Evolutionary conservation across 805 yeast species (phyloP), one percentile per base, ranked within the genome.

Genomic region (Hanseniaspora pseudoguilliermondii): DNA sequence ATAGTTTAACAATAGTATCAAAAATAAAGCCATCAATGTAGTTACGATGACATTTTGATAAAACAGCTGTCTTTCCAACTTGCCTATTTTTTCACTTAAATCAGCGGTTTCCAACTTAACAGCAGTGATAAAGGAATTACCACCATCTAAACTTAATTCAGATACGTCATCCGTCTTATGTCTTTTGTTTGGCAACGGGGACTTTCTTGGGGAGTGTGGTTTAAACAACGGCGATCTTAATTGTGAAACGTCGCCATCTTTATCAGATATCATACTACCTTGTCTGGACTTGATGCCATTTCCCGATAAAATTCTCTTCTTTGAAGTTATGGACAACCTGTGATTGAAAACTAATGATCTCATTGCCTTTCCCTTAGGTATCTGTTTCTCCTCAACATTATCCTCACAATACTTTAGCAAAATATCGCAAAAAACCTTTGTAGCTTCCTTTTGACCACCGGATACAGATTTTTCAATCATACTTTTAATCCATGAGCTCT

Each of bases 401-500:
- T 63, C 61, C 2, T 60, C 60, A 2, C 71, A 59, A 15, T 62
- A 63, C 13, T 62, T 60, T n/a, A 61, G 44, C 5, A 72, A 29
- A 5, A 67, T 54, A 15, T 62, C 60, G 1, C 68, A 55, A 54
- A 85, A 68, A 11, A 74, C 77, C 50, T 73, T 74, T 13, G 85
- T 78, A 3, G 82, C 82, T 5, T 79, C 75, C 47, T 75, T 72
- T 66, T 89, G 97, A 0, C 98, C 98, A 36, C 82, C 79, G 47
- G 75, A 71, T 15, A 95, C 83, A 57, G 90, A 90, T 59, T 82
- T 83, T 65, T 93, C 97, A 59, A 93, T 84, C 55, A 95, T 82
- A 15, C 85, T 77, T 66, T 88, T 90, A 63, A 93, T 79, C 97
- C 97, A 93, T 58, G 95, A 84, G 53, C 84, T 77, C 2, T 93